A percentile compares a stretch with the other conserved stretches of the same genome.
phyloP scores from a whole-genome alignment of 495 filamentous ascomycete species.

The Penicillium malachiteum region DNA sequence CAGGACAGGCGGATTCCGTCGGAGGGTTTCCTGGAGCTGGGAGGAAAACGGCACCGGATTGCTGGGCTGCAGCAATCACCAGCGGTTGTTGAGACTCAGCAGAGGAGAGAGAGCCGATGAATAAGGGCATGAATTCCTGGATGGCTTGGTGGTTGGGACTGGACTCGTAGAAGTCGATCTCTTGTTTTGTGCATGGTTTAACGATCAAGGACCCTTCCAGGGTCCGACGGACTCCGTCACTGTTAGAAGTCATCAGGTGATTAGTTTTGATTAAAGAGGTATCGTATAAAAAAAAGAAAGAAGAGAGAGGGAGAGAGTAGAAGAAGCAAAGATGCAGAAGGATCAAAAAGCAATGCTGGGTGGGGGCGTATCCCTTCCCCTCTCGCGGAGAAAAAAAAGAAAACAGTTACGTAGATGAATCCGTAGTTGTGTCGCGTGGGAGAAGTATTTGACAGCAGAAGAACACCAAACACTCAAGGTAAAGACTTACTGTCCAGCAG shows the following conservation, averaged over 20 bases:
- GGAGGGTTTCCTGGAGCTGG: slow-evolving; percentile 21
- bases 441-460: background rate
- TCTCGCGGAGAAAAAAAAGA: background rate
- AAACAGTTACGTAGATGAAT: background rate
- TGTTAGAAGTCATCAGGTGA: slow-evolving; percentile 33
- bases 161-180: slow-evolving; percentile 91
- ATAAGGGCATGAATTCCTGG: slow-evolving; percentile 77
- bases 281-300: background rate
- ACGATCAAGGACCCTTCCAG: slow-evolving; percentile 81
- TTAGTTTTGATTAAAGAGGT: slow-evolving; percentile 4
- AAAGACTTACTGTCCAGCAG: slow-evolving; percentile 89
- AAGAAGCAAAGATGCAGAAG: background rate
- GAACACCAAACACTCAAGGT: background rate
- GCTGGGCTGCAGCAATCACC: slow-evolving; percentile 43
- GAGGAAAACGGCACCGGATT: slow-evolving; percentile 38
- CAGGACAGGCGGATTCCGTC: slow-evolving; percentile 3
- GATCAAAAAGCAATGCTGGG: background rate
- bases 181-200: slow-evolving; percentile 86
- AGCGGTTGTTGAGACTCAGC: slow-evolving; percentile 52
- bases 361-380: background rate
- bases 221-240: slow-evolving; percentile 89
- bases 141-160: slow-evolving; percentile 67
- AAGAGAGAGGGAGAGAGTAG: background rate
- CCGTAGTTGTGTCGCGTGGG: slow-evolving; percentile 8
- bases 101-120: slow-evolving; percentile 70